These are phyloP conservation scores for Collybia nuda DNA, from an alignment of 768 basidiomycete species.

Conservation along the genomic window DNA sequence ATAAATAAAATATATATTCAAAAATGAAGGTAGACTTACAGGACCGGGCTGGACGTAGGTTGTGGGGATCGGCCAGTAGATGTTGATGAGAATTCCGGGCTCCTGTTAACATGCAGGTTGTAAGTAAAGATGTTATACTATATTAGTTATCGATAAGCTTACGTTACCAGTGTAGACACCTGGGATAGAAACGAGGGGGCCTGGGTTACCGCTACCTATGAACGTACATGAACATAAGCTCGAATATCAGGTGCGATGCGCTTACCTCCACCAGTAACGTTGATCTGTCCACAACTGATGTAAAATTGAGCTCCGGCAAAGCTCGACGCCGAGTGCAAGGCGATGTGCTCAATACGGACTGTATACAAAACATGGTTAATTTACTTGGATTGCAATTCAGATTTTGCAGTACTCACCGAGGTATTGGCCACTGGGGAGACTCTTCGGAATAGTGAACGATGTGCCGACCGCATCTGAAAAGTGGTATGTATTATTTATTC, in stretches of 20 bases:
- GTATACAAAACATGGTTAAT: background rate
- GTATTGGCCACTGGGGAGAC: conserved; percentile 36
- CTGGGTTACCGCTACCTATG: conserved; percentile 22
- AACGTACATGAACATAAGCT: background rate
- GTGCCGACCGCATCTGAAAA: conserved; percentile 18
- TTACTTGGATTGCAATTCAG: background rate
- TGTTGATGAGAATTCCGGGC: conserved; percentile 22
- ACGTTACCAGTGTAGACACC: conserved; percentile 27
- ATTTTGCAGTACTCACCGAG: conserved; percentile 10
- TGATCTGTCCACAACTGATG: conserved; percentile 37
- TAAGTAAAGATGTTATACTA: no score
- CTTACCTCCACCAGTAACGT: conserved; percentile 37
- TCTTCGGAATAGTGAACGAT: conserved; percentile 34
- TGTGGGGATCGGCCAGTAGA: conserved; percentile 22
- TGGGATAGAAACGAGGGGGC: conserved; percentile 25
- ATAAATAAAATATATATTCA: background rate
- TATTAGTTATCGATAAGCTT: no score
- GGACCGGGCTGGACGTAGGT: conserved; percentile 24
- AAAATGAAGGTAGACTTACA: conserved; percentile 12
- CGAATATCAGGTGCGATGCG: conserved; percentile 1
- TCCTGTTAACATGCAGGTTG: conserved; percentile 7
- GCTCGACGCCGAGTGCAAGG: conserved; percentile 33
- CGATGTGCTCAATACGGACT: conserved; percentile 39
- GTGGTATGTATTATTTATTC: background rate
- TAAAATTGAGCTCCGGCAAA: conserved; percentile 36